Percentiles rank a stretch among this genome's conserved stretches.
Conservation (phyloP, 768 basidiomycete species). For the Boletus pseudo-olivaceus region DNA sequence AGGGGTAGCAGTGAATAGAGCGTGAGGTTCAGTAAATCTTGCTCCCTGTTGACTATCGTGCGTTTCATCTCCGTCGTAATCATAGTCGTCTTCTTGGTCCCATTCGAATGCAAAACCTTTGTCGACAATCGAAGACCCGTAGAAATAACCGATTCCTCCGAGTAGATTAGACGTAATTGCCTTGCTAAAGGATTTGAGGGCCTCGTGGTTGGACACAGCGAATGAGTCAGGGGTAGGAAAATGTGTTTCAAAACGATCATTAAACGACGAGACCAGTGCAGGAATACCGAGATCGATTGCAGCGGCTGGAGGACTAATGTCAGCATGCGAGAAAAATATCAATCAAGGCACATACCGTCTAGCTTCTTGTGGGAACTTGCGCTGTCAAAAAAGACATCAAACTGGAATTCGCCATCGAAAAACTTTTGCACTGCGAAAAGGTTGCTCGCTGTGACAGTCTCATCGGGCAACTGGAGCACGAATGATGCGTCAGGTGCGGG, state of each 20-base stretch:
- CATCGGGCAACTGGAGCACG: constrained; percentile 72
- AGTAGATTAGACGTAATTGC: constrained; percentile 87
- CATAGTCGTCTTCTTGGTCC: constrained; percentile 65
- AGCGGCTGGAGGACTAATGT: constrained; percentile 40
- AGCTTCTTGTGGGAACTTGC: constrained; percentile 62
- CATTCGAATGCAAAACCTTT: constrained; percentile 84
- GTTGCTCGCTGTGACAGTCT: constrained; percentile 68
- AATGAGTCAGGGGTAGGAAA: constrained; percentile 69
- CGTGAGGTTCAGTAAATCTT: constrained; percentile 66
- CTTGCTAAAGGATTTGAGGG: constrained; percentile 73
- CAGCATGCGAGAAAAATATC: not conserved
- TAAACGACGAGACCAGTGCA: constrained; percentile 58
- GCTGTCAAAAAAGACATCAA: constrained; percentile 87
- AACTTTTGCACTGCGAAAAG: constrained; percentile 84
- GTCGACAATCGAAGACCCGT: constrained; percentile 86
- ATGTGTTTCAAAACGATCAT: constrained; percentile 58
- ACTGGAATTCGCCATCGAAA: constrained; percentile 81
- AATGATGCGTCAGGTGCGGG: constrained; percentile 76
- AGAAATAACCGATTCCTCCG: constrained; percentile 94
- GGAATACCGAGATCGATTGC: constrained; percentile 68
- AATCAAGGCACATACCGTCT: constrained; percentile 46
- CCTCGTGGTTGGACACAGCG: constrained; percentile 41
- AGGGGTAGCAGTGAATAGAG: constrained; percentile 87
- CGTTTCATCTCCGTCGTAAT: constrained; percentile 36
- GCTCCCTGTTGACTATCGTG: constrained; percentile 48